Evolutionary conservation across 2,329 filamentous ascomycete genomes (phyloP).

Genomic region (Emergomyces pasteurianus): DNA sequence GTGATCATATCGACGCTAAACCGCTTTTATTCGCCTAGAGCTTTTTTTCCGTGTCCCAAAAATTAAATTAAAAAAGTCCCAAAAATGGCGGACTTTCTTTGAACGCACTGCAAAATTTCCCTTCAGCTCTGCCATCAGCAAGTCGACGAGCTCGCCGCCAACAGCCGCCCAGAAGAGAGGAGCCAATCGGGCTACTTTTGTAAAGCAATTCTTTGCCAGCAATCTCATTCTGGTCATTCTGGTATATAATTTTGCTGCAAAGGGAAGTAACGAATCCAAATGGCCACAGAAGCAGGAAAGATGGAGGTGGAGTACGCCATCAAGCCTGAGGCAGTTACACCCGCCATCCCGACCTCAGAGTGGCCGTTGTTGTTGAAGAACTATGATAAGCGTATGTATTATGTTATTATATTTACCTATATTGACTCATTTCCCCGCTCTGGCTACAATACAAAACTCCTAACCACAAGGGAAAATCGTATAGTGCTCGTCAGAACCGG

Average conservation of each 20-base stretch:
- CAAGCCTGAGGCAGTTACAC: conserved; percentile 76
- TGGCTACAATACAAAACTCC: not conserved
- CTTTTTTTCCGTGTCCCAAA: not conserved
- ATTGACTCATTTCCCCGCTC: not conserved
- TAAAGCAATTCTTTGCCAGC: not conserved
- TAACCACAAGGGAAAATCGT: conserved; percentile 6
- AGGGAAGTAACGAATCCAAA: conserved; percentile 4
- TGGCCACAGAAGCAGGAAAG: conserved; percentile 38
- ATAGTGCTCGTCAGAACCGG: conserved; percentile 82
- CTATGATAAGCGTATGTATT: conserved; percentile 69
- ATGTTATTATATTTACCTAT: no score
- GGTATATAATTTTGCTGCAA: not conserved
- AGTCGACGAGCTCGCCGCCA: no score
- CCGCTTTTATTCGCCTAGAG: conserved; percentile 1
- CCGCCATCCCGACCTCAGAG: conserved; percentile 69
- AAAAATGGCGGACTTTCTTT: not conserved
- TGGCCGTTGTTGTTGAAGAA: conserved; percentile 95
- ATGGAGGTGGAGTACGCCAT: conserved; percentile 69
- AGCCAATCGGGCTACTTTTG: not conserved
- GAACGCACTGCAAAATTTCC: conserved; percentile 3
- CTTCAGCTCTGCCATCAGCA: not conserved
- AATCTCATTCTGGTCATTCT: not conserved
- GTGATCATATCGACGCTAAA: not conserved
- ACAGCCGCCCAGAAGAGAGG: not conserved
- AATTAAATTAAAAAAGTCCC: not conserved